Percentiles rank a stretch among this genome's conserved stretches.
These are phyloP conservation scores for Talaromyces verruculosus DNA, from an alignment of 2,329 filamentous ascomycete species.

Conservation along the genomic window DNA sequence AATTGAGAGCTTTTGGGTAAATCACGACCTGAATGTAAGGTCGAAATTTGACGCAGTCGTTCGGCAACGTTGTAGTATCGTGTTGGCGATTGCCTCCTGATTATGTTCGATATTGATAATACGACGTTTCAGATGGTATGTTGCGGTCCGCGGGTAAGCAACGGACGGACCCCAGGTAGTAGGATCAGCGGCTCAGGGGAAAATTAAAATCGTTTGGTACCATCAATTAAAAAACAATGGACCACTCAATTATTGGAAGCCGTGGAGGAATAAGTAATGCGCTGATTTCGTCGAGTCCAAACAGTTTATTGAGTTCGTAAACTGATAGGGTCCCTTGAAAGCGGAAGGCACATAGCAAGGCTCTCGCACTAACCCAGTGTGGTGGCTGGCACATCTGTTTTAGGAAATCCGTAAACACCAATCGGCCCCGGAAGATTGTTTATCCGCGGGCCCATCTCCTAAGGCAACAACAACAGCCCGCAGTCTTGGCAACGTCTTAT, in stretches of 20 bases:
- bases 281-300: neutral
- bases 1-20: slow-evolving; percentile 9
- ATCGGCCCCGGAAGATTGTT: slow-evolving; percentile 24
- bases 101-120: neutral
- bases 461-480: slow-evolving; percentile 19
- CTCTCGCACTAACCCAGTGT: neutral
- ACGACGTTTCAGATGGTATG: slow-evolving; percentile 12
- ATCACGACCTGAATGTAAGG: neutral
- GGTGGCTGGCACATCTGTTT: slow-evolving; percentile 29
- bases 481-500: slow-evolving; percentile 56
- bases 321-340: neutral
- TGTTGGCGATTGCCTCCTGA: slow-evolving; percentile 12
- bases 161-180: slow-evolving; percentile 17
- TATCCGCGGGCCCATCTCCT: slow-evolving; percentile 15
- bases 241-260: neutral
- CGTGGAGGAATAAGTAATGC: neutral
- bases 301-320: neutral
- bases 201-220: neutral
- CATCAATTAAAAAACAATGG: neutral
- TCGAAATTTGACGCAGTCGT: neutral
- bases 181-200: slow-evolving; percentile 21
- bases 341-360: neutral
- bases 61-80: neutral
- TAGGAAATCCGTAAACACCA: slow-evolving; percentile 43
- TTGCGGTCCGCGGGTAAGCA: slow-evolving; percentile 2